A percentile compares a stretch with the other conserved stretches of the same genome.
Conservation (phyloP, 2,329 filamentous ascomycete genomes). For the Aspergillus pseudotamarii region DNA sequence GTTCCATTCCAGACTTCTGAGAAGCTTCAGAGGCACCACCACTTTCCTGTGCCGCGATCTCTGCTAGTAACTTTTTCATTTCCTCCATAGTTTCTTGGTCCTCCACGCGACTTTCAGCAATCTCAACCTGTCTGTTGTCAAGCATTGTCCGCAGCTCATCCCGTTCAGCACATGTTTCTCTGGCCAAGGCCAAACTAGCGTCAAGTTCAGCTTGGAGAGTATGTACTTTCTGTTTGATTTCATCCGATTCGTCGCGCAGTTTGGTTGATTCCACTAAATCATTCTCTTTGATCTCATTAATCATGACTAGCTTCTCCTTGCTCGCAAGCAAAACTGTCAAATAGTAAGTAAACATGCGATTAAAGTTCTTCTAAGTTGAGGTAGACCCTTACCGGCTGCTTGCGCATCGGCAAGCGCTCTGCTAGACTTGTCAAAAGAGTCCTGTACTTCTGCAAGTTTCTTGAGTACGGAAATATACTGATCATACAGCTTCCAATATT, state of each 20-base stretch:
- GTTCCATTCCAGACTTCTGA: conserved; percentile 41
- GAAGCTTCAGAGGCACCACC: conserved; percentile 34
- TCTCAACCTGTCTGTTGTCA: conserved; percentile 42
- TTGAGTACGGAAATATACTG: conserved; percentile 39
- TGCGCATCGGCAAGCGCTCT: conserved; percentile 41
- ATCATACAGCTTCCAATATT: conserved; percentile 46
- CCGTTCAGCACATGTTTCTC: conserved; percentile 42
- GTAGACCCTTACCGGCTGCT: conserved; percentile 36
- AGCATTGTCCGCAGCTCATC: conserved; percentile 43
- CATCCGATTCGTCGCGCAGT: conserved; percentile 39
- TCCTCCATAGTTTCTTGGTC: conserved; percentile 44
- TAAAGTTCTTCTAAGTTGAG: not conserved
- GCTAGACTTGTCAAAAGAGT: conserved; percentile 37
- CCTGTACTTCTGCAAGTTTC: conserved; percentile 43
- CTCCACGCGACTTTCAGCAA: conserved; percentile 42
- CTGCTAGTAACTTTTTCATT: conserved; percentile 45
- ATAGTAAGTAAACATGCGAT: conserved; percentile 23
- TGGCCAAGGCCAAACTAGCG: conserved; percentile 40
- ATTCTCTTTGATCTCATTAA: conserved; percentile 40
- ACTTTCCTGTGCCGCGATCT: conserved; percentile 40
- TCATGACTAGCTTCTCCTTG: conserved; percentile 42
- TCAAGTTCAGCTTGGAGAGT: conserved; percentile 44
- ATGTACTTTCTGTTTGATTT: conserved; percentile 36
- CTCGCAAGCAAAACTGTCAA: conserved; percentile 36
- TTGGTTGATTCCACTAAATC: conserved; percentile 37